Evolutionary conservation across 345 rosid species (phyloP).

Genomic region (Brassica rapa): DNA sequence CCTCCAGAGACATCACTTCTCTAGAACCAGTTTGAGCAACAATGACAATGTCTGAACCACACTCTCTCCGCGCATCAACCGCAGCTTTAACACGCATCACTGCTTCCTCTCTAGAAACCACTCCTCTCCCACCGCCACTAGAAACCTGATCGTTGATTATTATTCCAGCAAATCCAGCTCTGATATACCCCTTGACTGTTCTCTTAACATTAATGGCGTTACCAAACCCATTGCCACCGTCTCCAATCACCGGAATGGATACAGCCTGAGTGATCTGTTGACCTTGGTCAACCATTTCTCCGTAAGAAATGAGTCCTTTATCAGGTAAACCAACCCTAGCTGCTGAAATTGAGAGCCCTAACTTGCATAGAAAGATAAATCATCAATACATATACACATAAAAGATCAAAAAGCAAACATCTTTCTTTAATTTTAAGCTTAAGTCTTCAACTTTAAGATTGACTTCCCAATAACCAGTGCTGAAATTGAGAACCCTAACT

Average conservation of each 20-base stretch:
- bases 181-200: constrained; percentile 75
- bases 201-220: constrained; percentile 88
- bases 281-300: constrained; percentile 93
- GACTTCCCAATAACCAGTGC: not conserved
- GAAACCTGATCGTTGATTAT: constrained; percentile 83
- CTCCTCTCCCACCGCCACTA: constrained; percentile 68
- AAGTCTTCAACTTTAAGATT: constrained; percentile 8
- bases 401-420: not conserved
- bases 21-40: constrained; percentile 85
- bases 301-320: constrained; percentile 73
- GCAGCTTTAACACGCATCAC: constrained; percentile 84
- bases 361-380: constrained; percentile 18
- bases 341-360: constrained; percentile 88
- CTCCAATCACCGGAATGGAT: constrained; percentile 83
- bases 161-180: constrained; percentile 89
- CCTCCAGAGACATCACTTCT: constrained; percentile 78
- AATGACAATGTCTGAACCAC: constrained; percentile 75
- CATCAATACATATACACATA: not conserved
- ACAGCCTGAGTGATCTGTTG: constrained; percentile 72
- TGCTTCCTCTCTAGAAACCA: constrained; percentile 86
- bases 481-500: constrained; percentile 54
- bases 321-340: constrained; percentile 76
- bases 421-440: not conserved
- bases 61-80: constrained; percentile 78
- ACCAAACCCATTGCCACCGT: constrained; percentile 82